Conservation (phyloP, 1,139 yeast genomes). For the Waltiozyma sp. region DNA sequence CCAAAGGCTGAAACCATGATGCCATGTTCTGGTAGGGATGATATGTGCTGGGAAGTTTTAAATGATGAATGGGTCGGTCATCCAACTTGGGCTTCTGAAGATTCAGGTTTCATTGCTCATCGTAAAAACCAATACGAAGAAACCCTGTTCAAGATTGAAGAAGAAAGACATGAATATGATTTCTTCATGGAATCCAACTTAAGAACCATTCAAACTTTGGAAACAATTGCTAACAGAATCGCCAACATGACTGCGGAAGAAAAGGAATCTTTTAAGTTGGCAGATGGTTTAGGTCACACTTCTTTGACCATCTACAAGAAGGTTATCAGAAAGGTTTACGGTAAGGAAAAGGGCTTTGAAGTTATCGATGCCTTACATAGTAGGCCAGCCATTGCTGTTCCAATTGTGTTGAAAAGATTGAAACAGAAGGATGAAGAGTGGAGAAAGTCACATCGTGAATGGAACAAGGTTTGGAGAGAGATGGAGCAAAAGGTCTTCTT, state of each 20-base stretch:
- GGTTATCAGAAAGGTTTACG: conserved; percentile 85
- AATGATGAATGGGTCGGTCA: conserved; percentile 99
- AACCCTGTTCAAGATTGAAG: conserved; percentile 87
- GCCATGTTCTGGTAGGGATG: conserved; percentile 98
- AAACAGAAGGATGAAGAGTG: conserved; percentile 98
- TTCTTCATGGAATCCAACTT: conserved; percentile 90
- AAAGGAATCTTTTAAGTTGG: conserved; percentile 72
- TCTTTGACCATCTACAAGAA: conserved; percentile 87
- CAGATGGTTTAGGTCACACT: conserved; percentile 88
- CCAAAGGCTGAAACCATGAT: conserved; percentile 92
- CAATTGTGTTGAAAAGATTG: conserved; percentile 79
- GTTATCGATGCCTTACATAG: conserved; percentile 94
- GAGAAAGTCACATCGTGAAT: conserved; percentile 96
- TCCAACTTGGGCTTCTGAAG: conserved; percentile 99
- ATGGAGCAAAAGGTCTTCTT: conserved; percentile 91
- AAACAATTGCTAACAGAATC: conserved; percentile 88
- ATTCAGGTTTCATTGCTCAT: conserved; percentile 95
- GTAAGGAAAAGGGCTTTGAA: conserved; percentile 89
- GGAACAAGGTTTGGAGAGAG: conserved; percentile 99
- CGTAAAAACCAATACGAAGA: conserved; percentile 97
- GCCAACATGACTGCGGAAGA: conserved; percentile 91
- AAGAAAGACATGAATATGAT: conserved; percentile 95
- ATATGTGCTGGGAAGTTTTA: conserved; percentile 97
- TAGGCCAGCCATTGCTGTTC: conserved; percentile 90
- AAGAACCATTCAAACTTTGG: conserved; percentile 89